A percentile compares a stretch with the other conserved stretches of the same genome.
Conservation (phyloP, 1,284 basidiomycete species). For the Microbotryum scabiosae region DNA sequence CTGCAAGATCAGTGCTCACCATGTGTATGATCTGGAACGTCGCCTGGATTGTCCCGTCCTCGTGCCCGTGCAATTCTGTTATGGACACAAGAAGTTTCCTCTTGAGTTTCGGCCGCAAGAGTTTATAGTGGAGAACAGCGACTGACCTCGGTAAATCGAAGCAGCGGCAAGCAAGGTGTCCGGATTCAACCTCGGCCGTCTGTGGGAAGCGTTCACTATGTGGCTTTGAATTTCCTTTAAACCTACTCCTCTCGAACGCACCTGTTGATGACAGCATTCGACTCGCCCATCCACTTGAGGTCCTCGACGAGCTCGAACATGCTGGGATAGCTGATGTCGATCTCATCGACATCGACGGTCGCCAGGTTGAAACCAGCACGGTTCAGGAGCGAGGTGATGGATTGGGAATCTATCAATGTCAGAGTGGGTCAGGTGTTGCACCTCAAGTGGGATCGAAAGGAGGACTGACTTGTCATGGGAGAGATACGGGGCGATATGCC, state of each 20-base stretch:
- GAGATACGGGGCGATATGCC: constrained; percentile 91
- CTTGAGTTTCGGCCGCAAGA: background rate
- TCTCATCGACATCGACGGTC: constrained; percentile 92
- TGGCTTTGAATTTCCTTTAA: too few species aligned
- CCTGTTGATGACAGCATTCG: constrained; percentile 59
- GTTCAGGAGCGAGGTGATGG: constrained; percentile 73
- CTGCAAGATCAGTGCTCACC: constrained; percentile 46
- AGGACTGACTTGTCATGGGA: constrained; percentile 80
- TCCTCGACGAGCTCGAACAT: constrained; percentile 97
- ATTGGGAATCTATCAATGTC: constrained; percentile 31
- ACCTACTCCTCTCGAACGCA: background rate
- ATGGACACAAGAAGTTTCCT: background rate
- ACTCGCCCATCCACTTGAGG: constrained; percentile 90
- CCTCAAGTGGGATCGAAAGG: background rate
- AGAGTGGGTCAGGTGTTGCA: background rate
- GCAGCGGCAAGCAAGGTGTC: constrained; percentile 86
- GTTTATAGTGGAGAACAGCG: constrained; percentile 1
- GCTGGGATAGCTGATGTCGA: constrained; percentile 81
- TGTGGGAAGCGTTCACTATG: constrained; percentile 34
- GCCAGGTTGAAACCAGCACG: constrained; percentile 89
- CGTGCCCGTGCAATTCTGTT: constrained; percentile 71
- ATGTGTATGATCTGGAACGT: constrained; percentile 95
- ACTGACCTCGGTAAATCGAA: constrained; percentile 79
- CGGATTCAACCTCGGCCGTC: constrained; percentile 61
- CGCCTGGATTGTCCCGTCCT: constrained; percentile 77